Evolutionary conservation across 805 yeast genomes (phyloP), one percentile per base, ranked within the genome.

Genomic region (Wickerhamomyces chambardii): DNA sequence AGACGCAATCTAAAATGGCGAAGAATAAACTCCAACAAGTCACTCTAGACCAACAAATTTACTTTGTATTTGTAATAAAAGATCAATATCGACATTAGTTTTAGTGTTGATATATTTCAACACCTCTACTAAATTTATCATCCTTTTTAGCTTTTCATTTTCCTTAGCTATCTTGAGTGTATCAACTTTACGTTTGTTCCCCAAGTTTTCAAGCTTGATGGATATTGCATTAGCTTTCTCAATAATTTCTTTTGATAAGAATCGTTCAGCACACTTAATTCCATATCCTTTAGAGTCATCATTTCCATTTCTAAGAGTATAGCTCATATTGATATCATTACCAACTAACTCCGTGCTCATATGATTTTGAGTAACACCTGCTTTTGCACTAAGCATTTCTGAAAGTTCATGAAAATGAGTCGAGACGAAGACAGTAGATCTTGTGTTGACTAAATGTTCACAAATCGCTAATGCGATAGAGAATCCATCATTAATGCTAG

Each of bases 401-500:
- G 72, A 64, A 10, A 70, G 45, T 31, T 65, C 65, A 30, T 47
- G 55, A 38, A 67, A 69, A 52, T 70, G 76, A 0, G 75, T 68
- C 4, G 71, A 56, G 12, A 66, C 39, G 38, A 66, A 61, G 1
- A 64, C 61, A 0, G 56, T 50, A 17, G 61, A 49, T 5, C 43
- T 42, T 1, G 47, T 41, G 2, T 37, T 35, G 0, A 61, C 40
- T 11, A 70, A 41, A 32, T 53, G 51, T 39, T 70, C 72, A 17
- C 62, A 48, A 2, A 64, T 59, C 6, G 73, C 68, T 18, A 64
- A 51, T 2, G 74, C 66, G 3, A 75, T 61, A 2, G 78, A 59
- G 34, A 73, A 65, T 0, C 80, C 79, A 46, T 75, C 79, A 9
- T 61, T 61, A 8, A 60, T 50, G 28, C 70, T 62, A 2, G 75